A percentile compares a stretch with the other conserved stretches of the same genome.
Evolutionary conservation across 495 filamentous ascomycete species (phyloP).

Genomic region (Viridothelium virens): DNA sequence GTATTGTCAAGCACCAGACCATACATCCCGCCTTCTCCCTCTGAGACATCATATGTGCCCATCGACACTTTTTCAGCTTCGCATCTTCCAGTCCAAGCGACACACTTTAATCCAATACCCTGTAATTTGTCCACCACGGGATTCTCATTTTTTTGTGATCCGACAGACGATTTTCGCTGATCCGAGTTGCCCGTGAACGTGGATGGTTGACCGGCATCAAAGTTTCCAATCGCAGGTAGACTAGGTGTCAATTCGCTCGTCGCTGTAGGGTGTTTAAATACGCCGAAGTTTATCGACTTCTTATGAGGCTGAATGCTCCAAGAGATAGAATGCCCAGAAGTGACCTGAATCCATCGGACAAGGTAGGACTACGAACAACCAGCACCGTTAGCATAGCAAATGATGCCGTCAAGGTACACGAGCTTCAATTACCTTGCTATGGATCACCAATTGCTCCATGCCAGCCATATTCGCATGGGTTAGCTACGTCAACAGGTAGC

Average conservation of each 20-base stretch:
- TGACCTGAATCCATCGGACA: slow-evolving; percentile 91
- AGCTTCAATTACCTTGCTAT: slow-evolving; percentile 70
- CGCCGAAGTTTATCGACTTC: slow-evolving; percentile 94
- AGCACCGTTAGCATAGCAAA: slow-evolving; percentile 12
- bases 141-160: slow-evolving; percentile 32
- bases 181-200: slow-evolving; percentile 16
- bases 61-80: slow-evolving; percentile 94
- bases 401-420: background rate
- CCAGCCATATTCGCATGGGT: slow-evolving; percentile 55
- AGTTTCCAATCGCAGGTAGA: slow-evolving; percentile 42
- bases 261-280: slow-evolving; percentile 90
- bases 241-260: slow-evolving; percentile 44
- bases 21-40: slow-evolving; percentile 79
- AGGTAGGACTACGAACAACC: slow-evolving; percentile 69
- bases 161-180: slow-evolving; percentile 5
- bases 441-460: slow-evolving; percentile 95
- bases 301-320: slow-evolving; percentile 97
- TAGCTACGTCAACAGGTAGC: background rate
- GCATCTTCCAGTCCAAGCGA: slow-evolving; percentile 88
- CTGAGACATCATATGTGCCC: slow-evolving; percentile 72
- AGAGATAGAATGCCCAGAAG: slow-evolving; percentile 81
- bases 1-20: slow-evolving; percentile 98
- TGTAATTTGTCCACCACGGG: slow-evolving; percentile 74
- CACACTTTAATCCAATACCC: slow-evolving; percentile 73
- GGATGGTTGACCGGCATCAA: slow-evolving; percentile 38